Evolutionary conservation across 2,329 filamentous ascomycete genomes (phyloP).

Genomic region (Fusarium sp.): DNA sequence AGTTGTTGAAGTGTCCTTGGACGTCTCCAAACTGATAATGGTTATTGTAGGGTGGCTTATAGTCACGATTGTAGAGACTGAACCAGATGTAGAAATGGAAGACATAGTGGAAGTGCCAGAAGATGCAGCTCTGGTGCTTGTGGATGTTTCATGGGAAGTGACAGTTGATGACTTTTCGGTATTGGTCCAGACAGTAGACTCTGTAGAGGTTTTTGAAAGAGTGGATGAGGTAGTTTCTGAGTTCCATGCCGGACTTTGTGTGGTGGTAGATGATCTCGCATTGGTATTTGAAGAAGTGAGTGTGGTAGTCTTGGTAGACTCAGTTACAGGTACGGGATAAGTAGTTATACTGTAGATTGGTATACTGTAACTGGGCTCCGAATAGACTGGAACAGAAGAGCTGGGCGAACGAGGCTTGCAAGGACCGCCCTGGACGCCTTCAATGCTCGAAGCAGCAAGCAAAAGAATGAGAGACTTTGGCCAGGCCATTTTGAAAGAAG

Average conservation of each 20-base stretch:
- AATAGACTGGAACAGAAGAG: slow-evolving; percentile 4
- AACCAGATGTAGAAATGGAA: slow-evolving; percentile 4
- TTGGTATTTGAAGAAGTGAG: not conserved
- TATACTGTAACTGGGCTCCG: slow-evolving; percentile 15
- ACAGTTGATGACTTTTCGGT: slow-evolving; percentile 4
- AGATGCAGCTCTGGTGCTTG: slow-evolving; percentile 3
- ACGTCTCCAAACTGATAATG: not conserved
- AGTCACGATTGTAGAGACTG: not conserved
- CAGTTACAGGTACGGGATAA: slow-evolving; percentile 23
- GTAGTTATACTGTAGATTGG: slow-evolving; percentile 22
- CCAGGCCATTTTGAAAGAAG: slow-evolving; percentile 32
- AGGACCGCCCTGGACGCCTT: slow-evolving; percentile 21
- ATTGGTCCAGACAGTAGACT: not conserved
- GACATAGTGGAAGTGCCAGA: not conserved
- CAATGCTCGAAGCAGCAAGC: slow-evolving; percentile 18
- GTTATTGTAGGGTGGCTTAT: not conserved
- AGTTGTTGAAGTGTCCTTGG: slow-evolving; percentile 4
- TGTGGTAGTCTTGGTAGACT: slow-evolving; percentile 8
- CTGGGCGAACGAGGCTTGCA: slow-evolving; percentile 30
- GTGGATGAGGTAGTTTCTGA: slow-evolving; percentile 2
- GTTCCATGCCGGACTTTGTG: not conserved
- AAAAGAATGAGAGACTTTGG: slow-evolving; percentile 34
- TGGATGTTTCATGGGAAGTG: slow-evolving; percentile 3
- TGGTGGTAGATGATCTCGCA: not conserved
- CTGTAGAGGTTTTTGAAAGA: slow-evolving; percentile 3